Conservation (phyloP, 495 filamentous ascomycete genomes). For the Aspergillus homomorphus region DNA sequence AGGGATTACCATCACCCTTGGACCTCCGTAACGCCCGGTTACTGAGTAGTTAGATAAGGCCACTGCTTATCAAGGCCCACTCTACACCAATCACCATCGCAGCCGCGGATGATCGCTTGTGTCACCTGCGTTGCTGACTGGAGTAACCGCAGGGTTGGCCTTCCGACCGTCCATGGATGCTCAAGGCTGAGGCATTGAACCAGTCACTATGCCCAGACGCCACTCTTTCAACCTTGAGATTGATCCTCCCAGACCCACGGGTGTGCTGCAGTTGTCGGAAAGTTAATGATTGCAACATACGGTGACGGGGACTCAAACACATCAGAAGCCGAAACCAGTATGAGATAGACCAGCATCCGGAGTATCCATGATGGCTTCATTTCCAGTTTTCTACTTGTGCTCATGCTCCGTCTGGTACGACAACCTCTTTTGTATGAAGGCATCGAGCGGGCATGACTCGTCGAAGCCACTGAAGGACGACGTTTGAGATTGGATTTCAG, state of each 20-base stretch:
- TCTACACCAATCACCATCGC: not conserved
- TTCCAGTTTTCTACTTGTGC: not conserved
- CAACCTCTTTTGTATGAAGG: not conserved
- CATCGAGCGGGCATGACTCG: not conserved
- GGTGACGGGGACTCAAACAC: not conserved
- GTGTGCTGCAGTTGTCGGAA: not conserved
- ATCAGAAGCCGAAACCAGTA: not conserved
- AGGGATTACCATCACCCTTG: not conserved
- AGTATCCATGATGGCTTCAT: not conserved
- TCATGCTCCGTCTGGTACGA: not conserved
- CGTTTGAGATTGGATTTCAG: not conserved
- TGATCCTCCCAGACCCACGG: not conserved
- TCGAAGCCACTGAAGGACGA: not conserved
- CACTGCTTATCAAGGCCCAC: not conserved
- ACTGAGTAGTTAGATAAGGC: conserved; percentile 1
- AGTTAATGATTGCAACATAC: not conserved
- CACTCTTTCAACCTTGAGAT: not conserved
- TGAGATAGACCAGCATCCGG: not conserved
- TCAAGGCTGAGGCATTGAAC: not conserved
- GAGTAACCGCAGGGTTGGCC: not conserved
- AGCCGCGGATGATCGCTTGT: not conserved
- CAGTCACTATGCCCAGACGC: not conserved
- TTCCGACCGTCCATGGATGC: conserved; percentile 1
- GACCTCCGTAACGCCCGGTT: not conserved
- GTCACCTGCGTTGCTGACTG: conserved; percentile 5